Evolutionary conservation across 768 basidiomycete species (phyloP), one percentile per base, ranked within the genome.

Genomic region (Asterophora parasitica): DNA sequence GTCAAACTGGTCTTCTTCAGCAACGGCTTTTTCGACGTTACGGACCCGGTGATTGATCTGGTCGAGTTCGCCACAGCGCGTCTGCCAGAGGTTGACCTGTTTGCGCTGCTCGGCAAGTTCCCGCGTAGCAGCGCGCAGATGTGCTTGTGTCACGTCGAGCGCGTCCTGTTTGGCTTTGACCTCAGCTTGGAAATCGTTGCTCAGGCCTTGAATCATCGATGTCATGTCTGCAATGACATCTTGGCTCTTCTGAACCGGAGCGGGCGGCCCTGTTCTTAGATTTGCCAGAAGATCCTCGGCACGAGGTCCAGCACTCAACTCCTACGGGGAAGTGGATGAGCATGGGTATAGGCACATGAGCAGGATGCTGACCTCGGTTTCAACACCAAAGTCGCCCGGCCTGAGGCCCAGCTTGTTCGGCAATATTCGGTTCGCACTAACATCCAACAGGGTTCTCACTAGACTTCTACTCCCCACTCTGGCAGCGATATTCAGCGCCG

Each of bases 301-400:
- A 34, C 83, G 77, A 30, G 78, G 79, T 8, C 81, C 83, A 39
- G 81, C 79, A 44, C 74, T 84, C 19, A 89, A 63, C 52, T 88
- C 88, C 87, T 88, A 48, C 16, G 47, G 23, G 51, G 7, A 39
- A 23, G 16, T 44, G 16, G 42, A 46, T 17, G 51, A 27, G 27
- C 36, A 17, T 23, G 23, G 6, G 20, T 19, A 23, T 15, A 10
- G 28, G 53, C 37, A 44, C 10, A 2, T 13, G 15, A n/a, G 4
- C 11, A 48, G n/a, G 46, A 32, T 23, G 11, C 81, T 52, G 57
- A 89, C 94, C 73, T 94, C 91, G 9, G 83, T 83, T 61, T 94
- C 92, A 3, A 98, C 81, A 13, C 96, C 96, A 61, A 94, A 99
- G 64, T 99, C 96, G 7, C 85, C 91, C 2, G 96, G 89, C 44